phyloP scores from a whole-genome alignment of 805 yeast species.

The Alloascoidea hylecoeti region DNA sequence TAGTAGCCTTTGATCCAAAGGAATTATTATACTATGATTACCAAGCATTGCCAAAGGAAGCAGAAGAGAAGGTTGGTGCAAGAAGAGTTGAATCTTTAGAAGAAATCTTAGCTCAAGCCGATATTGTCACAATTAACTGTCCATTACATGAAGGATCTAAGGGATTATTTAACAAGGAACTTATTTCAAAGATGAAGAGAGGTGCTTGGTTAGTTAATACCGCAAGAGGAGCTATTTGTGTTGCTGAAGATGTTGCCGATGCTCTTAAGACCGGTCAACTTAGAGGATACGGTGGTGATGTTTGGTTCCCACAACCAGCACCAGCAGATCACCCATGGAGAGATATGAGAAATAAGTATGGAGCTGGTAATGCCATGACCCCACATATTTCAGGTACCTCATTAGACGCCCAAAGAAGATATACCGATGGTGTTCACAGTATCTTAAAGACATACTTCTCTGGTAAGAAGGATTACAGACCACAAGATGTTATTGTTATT shows the following conservation, averaged over 20 bases:
- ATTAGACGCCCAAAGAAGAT: slow-evolving; percentile 66
- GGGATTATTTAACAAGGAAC: slow-evolving; percentile 53
- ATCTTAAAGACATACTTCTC: slow-evolving; percentile 51
- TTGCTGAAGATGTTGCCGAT: slow-evolving; percentile 59
- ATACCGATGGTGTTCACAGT: slow-evolving; percentile 53
- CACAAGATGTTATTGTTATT: slow-evolving; percentile 62
- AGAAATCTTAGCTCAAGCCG: slow-evolving; percentile 53
- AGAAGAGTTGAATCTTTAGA: slow-evolving; percentile 45
- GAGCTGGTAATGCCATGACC: slow-evolving; percentile 77
- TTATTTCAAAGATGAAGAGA: slow-evolving; percentile 52
- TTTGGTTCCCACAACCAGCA: slow-evolving; percentile 79
- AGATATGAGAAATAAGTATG: slow-evolving; percentile 44
- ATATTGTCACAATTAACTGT: slow-evolving; percentile 63
- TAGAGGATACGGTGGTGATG: slow-evolving; percentile 78
- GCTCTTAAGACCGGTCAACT: slow-evolving; percentile 58
- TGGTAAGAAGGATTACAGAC: slow-evolving; percentile 51
- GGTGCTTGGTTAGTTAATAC: slow-evolving; percentile 69
- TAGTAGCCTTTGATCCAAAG: slow-evolving; percentile 60
- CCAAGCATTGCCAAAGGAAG: slow-evolving; percentile 46
- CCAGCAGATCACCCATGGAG: slow-evolving; percentile 73
- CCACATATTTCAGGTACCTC: slow-evolving; percentile 75
- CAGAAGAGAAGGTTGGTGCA: slow-evolving; percentile 43
- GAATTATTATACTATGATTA: slow-evolving; percentile 65
- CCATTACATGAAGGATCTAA: slow-evolving; percentile 61
- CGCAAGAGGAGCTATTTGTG: slow-evolving; percentile 73